Conservation (phyloP, 2,329 filamentous ascomycete species). For the Neonectria faginata region DNA sequence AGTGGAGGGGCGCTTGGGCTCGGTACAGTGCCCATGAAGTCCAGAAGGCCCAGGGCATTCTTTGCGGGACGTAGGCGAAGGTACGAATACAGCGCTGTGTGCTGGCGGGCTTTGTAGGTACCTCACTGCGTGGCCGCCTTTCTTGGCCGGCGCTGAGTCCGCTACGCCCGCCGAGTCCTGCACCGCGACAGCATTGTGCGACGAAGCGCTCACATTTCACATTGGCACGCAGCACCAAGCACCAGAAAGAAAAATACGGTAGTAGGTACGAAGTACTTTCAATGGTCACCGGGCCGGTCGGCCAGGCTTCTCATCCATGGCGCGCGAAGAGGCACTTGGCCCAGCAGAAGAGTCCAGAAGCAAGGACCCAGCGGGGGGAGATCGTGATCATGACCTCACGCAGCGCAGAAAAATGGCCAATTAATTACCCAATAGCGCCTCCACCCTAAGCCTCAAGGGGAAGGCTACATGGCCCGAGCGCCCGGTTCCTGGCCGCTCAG, state of each 20-base stretch:
- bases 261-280: conserved; percentile 13
- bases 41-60: neutral
- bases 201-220: neutral
- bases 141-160: neutral
- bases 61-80: neutral
- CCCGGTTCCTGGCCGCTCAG: conserved; percentile 50
- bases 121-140: neutral
- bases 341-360: conserved; percentile 47
- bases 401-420: conserved; percentile 42
- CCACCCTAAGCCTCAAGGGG: conserved; percentile 47
- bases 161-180: conserved; percentile 7
- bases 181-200: conserved; percentile 3
- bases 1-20: conserved; percentile 1
- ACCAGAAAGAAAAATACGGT: neutral
- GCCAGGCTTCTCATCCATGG: conserved; percentile 21
- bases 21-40: conserved; percentile 10
- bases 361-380: conserved; percentile 35
- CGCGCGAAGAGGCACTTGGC: conserved; percentile 30
- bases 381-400: conserved; percentile 52
- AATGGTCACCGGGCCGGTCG: conserved; percentile 42
- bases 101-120: neutral
- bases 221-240: conserved; percentile 10
- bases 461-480: conserved; percentile 45
- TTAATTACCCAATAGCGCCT: conserved; percentile 51
- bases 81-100: neutral